These are phyloP conservation scores for Omphalea diandra DNA, from an alignment of 441 rosid species.

Conservation along the genomic window DNA sequence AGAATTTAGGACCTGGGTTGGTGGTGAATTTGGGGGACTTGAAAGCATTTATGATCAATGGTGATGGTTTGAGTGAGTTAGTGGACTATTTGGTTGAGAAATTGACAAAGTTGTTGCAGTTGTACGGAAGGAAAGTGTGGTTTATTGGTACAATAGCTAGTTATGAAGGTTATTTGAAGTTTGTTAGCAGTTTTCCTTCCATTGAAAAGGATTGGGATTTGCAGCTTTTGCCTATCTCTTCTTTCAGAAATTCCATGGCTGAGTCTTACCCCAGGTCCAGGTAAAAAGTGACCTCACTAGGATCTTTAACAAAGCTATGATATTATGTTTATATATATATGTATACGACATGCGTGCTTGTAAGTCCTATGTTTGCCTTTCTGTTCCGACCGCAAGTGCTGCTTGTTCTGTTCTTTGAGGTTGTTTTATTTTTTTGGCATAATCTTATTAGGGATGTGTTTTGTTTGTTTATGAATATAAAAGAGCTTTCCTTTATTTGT, in stretches of 20 bases:
- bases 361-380: background rate
- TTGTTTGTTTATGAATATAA: conserved; percentile 12
- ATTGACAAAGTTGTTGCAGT: conserved; percentile 46
- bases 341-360: background rate
- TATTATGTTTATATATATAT: background rate
- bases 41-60: conserved; percentile 28
- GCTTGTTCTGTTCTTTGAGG: background rate
- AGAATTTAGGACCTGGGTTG: conserved; percentile 44
- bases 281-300: conserved; percentile 27
- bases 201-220: conserved; percentile 76
- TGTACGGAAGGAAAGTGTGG: conserved; percentile 51
- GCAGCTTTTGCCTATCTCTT: conserved; percentile 68
- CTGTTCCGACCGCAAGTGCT: background rate
- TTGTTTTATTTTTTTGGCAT: conserved; percentile 5
- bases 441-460: background rate
- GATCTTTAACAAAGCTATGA: background rate
- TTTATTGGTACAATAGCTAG: conserved; percentile 58
- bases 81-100: conserved; percentile 39
- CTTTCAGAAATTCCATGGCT: conserved; percentile 40
- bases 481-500: background rate
- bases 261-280: conserved; percentile 65
- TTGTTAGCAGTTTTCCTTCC: conserved; percentile 48
- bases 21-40: conserved; percentile 68
- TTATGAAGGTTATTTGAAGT: conserved; percentile 54
- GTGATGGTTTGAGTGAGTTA: conserved; percentile 21